Evolutionary conservation across 2,329 filamentous ascomycete species (phyloP), one percentile per base, ranked within the genome.

Genomic region (Biscogniauxia sp.): DNA sequence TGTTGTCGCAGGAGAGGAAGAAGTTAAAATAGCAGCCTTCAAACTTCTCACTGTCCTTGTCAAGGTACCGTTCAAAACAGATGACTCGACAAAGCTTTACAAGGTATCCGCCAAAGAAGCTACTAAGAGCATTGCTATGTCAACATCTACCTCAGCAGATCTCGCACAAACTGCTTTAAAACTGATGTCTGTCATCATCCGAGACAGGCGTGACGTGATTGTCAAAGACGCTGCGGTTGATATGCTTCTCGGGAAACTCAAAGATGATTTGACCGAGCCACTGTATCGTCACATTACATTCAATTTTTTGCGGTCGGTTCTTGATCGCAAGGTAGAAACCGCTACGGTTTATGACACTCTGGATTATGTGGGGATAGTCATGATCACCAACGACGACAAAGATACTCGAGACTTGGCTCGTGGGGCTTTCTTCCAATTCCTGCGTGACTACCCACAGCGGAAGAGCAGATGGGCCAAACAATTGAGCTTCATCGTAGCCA

Each of bases 301-400:
- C 79, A 96, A 92, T 71, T 98, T 99, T 76, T 78, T 99, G 61
- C 89, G 93, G 51, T 90, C 92, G 0, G 88, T 98, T 25, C 85
- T 99, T 72, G 89, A 91, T 57, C 87, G 93, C 19, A 94, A 90
- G 72, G 82, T 98, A 51, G 85, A 97, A 69, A 93, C 96, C 7
- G 89, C 93, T 0, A 84, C 90, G 51, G 88, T 99, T 28, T 99
- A 99, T 72, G 94, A 98, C 71, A 89, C 90, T 8, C 84, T 97
- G 64, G 95, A 99, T 73, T 88, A 93, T 69, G 89, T 96, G 28
- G 92, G 92, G 53, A 88, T 86, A 3, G 90, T 97, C 74, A 98
- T 98, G 93, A 90, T 99, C 59, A 97, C 91, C 52, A 98, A 98
- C 72, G 92, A 97, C 64, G 93, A 96, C 68, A 90, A 90, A 68